Evolutionary conservation across 2,329 filamentous ascomycete genomes (phyloP), one percentile per base, ranked within the genome.

Genomic region (Helotiales sp.): DNA sequence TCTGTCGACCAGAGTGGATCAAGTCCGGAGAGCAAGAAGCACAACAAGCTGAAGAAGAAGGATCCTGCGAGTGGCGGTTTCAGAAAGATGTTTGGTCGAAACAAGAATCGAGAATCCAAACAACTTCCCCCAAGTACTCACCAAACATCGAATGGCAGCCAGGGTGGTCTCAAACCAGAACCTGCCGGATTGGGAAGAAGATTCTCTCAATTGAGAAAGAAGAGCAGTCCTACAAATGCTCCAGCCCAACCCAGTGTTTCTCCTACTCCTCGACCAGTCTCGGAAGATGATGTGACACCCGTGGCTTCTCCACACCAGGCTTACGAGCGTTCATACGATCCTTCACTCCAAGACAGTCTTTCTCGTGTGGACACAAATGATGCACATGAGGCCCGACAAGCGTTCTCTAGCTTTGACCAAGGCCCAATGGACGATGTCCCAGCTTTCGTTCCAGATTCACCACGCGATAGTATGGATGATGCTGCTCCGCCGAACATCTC

Each of bases 381-480:
- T 61, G 81, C 79, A 7, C 74, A 76, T 40, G 81, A 87, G 64
- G 82, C 84, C n/a, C 76, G 79, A 30, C 74, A 81, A 10, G 86
- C 87, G 55, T 85, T 85, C 64, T 77, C 82, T 15, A 80, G 78
- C 24, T 98, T 98, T 69, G 89, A 95, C 68, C 93, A 98, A 75
- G 95, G 93, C 2, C 95, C 95, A 1, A 81, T 97, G 24, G 74
- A 83, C 9, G 92, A 98, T 56, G 89, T 95, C 72, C 93, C 95
- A 2, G 90, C 92, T 1, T 96, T 96, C 69, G 80, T 84, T 10
- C 90, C 90, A 0, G 79, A 64, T 8, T 69, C 66, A 0, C 64
- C 67, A 30, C 54, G 60, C 76, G 74, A 34, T 27, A 66, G 60
- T 47, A 27, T 77, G 79, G 25, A 71, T 63, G 52, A 80, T 24